phyloP scores from a whole-genome alignment of 306 rosid species.

The Medicago arabica region DNA sequence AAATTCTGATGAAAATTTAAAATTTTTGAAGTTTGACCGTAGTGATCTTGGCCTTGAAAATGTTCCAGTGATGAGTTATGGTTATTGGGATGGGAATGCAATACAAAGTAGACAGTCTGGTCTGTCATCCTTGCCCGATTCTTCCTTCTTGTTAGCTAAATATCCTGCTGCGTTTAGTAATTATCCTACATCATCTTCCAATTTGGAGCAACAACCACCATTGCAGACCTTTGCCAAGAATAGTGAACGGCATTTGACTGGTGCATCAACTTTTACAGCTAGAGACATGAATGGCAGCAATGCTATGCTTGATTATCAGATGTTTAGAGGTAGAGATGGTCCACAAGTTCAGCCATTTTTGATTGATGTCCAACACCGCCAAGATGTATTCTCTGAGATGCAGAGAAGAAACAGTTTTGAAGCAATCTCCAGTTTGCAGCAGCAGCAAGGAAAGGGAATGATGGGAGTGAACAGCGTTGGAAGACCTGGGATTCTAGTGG shows the following conservation, averaged over 20 bases:
- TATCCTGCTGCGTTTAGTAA: conserved; percentile 88
- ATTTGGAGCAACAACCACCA: conserved; percentile 68
- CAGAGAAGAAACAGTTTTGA: conserved; percentile 75
- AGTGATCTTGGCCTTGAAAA: conserved; percentile 63
- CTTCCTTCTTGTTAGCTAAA: conserved; percentile 76
- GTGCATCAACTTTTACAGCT: conserved; percentile 52
- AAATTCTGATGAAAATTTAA: conserved; percentile 57
- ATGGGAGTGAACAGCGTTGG: conserved; percentile 81
- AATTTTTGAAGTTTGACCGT: conserved; percentile 62
- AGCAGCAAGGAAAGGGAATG: conserved; percentile 75
- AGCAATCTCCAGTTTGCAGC: conserved; percentile 71
- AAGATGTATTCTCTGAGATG: conserved; percentile 67
- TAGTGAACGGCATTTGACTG: conserved; percentile 60
- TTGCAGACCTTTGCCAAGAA: conserved; percentile 55
- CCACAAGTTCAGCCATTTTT: conserved; percentile 68
- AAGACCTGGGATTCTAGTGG: conserved; percentile 73
- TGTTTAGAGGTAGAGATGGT: conserved; percentile 62
- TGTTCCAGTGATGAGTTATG: conserved; percentile 61
- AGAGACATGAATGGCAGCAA: conserved; percentile 62
- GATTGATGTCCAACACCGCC: conserved; percentile 70
- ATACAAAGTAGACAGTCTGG: conserved; percentile 64
- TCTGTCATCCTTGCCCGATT: conserved; percentile 71
- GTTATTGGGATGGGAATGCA: conserved; percentile 81
- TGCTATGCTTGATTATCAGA: conserved; percentile 74
- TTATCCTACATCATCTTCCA: conserved; percentile 56